Evolutionary conservation across 1,284 basidiomycete species (phyloP), one percentile per base, ranked within the genome.

Genomic region (Moniliophthora roreri): DNA sequence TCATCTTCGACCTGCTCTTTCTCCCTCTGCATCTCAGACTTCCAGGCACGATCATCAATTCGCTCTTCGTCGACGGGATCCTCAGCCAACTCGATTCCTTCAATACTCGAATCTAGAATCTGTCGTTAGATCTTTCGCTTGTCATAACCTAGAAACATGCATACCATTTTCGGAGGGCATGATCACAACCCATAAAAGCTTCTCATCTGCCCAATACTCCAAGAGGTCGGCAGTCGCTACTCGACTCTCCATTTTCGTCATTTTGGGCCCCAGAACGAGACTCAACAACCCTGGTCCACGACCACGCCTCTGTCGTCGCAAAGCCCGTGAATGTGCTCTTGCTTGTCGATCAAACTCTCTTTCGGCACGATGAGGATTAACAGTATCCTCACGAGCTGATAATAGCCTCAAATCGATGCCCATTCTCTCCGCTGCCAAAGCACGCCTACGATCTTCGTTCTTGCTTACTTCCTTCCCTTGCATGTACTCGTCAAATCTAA

Each of bases 131-230:
- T 40, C n/a, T n/a, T n/a, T n/a, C 6, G 28, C 28, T 11, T 36
- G 21, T 24, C 10, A 20, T 24, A 18, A 18, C 5, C 26, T 48
- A 34, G 36, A n/a, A 24, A 23, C 15, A 44, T 18, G n/a, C 42
- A 3, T 24, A 52, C 51, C 51, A 37, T 59, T 42, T 1, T 63
- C 60, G 5, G 58, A 50, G 45, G 41, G 54, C 53, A 63, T 54
- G 15, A 63, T 50, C 10, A 65, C 63, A 37, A 65, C 46, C 63
- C 63, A 65, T 11, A 63, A 32, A 3, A 62, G 24, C 18, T 57
- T 51, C 18, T 60, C 51, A 16, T 55, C 53, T 11, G 50, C 45
- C 58, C 60, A 59, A 48, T 63, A 49, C 26, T 65, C 63, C 11
- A 57, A 46, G 23, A 62, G 51, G 51, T 64, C 60, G 5, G 62